Percentiles rank a stretch among this genome's conserved stretches.
These are phyloP conservation scores for Metarhizium guizhouense DNA, from an alignment of 2,329 filamentous ascomycete genomes.

Conservation along the genomic window DNA sequence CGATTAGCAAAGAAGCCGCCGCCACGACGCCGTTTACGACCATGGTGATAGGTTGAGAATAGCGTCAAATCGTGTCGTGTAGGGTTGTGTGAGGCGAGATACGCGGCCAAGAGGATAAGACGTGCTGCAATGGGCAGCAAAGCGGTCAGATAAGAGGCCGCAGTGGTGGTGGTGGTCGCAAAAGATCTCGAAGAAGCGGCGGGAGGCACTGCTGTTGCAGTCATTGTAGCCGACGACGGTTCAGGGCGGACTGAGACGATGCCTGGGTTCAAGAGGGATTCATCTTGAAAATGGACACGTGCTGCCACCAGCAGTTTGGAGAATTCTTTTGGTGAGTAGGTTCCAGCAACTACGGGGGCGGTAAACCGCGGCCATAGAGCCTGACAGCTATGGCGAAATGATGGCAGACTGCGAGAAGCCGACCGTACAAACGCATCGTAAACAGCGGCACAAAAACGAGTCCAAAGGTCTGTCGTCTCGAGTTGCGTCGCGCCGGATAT, in stretches of 20 bases:
- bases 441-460: conserved; percentile 71
- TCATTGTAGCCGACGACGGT: not conserved
- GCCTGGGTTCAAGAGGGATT: conserved; percentile 57
- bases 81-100: conserved; percentile 74
- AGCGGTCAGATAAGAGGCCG: conserved; percentile 36
- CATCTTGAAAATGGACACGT: conserved; percentile 62
- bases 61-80: conserved; percentile 62
- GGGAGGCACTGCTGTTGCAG: not conserved
- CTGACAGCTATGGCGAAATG: conserved; percentile 60
- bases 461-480: conserved; percentile 62
- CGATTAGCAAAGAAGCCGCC: conserved; percentile 30
- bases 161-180: not conserved
- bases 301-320: conserved; percentile 69
- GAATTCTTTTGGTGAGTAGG: conserved; percentile 71
- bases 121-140: conserved; percentile 65
- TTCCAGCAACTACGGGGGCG: conserved; percentile 65
- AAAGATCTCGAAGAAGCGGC: not conserved
- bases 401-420: conserved; percentile 69
- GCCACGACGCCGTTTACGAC: conserved; percentile 39
- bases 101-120: conserved; percentile 65
- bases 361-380: conserved; percentile 82
- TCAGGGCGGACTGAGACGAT: conserved; percentile 34
- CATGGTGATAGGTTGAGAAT: conserved; percentile 63
- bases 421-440: conserved; percentile 81
- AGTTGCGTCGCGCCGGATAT: conserved; percentile 41